Evolutionary conservation across 2,329 filamentous ascomycete species (phyloP).

Genomic region (Ophiostoma australiae): DNA sequence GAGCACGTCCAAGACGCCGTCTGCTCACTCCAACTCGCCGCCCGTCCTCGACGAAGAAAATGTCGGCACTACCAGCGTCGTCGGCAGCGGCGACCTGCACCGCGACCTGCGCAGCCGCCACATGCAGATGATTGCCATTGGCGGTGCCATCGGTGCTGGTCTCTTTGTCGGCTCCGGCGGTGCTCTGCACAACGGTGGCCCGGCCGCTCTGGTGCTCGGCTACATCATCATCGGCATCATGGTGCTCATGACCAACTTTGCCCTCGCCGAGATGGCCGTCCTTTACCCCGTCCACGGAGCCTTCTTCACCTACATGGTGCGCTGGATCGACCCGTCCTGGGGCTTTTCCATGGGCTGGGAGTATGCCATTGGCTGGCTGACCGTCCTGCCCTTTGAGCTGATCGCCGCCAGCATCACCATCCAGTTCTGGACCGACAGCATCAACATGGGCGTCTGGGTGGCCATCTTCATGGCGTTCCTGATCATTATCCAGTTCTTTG

Average conservation of each 20-base stretch:
- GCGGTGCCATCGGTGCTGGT: slow-evolving; percentile 50
- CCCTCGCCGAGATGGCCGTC: slow-evolving; percentile 57
- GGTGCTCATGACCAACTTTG: slow-evolving; percentile 55
- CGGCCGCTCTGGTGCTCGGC: slow-evolving; percentile 44
- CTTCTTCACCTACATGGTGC: slow-evolving; percentile 56
- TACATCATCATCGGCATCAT: slow-evolving; percentile 55
- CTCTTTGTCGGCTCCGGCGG: slow-evolving; percentile 64
- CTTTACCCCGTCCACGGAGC: slow-evolving; percentile 57
- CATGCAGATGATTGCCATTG: slow-evolving; percentile 47
- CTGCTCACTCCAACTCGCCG: slow-evolving; percentile 13
- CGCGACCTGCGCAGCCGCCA: slow-evolving; percentile 38
- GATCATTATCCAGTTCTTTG: slow-evolving; percentile 34
- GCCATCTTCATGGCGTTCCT: slow-evolving; percentile 36
- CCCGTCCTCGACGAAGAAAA: slow-evolving; percentile 34
- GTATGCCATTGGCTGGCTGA: slow-evolving; percentile 51
- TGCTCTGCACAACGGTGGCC: slow-evolving; percentile 58
- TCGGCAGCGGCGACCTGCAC: slow-evolving; percentile 30
- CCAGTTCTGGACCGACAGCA: slow-evolving; percentile 37
- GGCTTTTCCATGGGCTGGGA: slow-evolving; percentile 53
- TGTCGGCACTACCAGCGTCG: slow-evolving; percentile 33
- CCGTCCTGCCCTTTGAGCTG: slow-evolving; percentile 51
- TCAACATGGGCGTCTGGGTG: slow-evolving; percentile 40
- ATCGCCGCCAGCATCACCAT: slow-evolving; percentile 52
- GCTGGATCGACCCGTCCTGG: slow-evolving; percentile 57
- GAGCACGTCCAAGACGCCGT: slow-evolving; percentile 3